Evolutionary conservation across 768 basidiomycete species (phyloP).

Genomic region (Cyathus striatus): DNA sequence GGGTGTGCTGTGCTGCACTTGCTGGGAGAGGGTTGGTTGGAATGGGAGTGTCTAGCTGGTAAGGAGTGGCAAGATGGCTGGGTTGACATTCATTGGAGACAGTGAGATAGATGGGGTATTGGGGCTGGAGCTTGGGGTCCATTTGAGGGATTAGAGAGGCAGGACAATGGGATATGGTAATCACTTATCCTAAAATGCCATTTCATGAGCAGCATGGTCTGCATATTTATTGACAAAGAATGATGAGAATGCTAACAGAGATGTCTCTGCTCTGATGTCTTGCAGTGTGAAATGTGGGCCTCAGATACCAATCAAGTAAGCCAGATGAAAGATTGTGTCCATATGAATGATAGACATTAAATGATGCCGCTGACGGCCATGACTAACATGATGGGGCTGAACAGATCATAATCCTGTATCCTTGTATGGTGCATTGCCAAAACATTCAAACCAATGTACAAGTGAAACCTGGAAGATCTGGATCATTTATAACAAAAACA

Average conservation of each 20-base stretch:
- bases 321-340: slow-evolving; percentile 12
- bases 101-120: too few species aligned
- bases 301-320: slow-evolving; percentile 12
- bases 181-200: slow-evolving; percentile 16
- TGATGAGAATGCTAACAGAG: slow-evolving; percentile 13
- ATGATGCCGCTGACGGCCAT: slow-evolving; percentile 6
- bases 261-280: slow-evolving; percentile 6
- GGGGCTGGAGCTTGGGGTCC: too few species aligned
- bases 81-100: too few species aligned
- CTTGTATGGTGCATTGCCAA: slow-evolving; percentile 12
- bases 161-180: too few species aligned
- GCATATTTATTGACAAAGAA: slow-evolving; percentile 21
- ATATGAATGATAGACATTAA: slow-evolving; percentile 13
- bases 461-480: slow-evolving; percentile 14
- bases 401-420: slow-evolving; percentile 24
- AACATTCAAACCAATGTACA: slow-evolving; percentile 14
- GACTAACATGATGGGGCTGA: slow-evolving; percentile 15
- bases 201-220: slow-evolving; percentile 19
- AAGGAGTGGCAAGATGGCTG: too few species aligned
- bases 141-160: too few species aligned
- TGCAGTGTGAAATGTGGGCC: slow-evolving; percentile 10
- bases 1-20: too few species aligned
- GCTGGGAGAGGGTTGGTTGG: too few species aligned
- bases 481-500: slow-evolving; percentile 15
- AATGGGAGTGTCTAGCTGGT: too few species aligned